Base-by-base conservation (phyloP, 2,329 filamentous ascomycete species). In the Exophiala aquamarina region DNA sequence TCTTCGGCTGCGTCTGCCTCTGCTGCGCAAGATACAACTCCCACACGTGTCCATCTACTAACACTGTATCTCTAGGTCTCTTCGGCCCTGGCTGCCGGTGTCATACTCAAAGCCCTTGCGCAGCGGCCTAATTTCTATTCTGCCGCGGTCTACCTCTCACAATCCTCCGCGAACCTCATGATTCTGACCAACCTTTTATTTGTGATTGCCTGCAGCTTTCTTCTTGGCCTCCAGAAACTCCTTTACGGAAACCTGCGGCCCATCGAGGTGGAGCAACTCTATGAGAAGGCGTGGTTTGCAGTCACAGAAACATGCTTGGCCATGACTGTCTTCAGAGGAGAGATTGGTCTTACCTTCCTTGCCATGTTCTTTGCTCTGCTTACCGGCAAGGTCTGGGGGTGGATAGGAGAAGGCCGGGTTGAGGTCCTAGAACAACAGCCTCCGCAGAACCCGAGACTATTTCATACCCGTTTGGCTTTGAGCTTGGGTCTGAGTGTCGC, bases 71-170 rank as follows among this genome's bases (percentile, higher is more conserved):
- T n/a, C 21, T 21, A 90, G 87, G 78, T 82, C 69, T 96, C 92
- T 45, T 84, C 87, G 67, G 84, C 84, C 70, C 83, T 95, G 65
- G 92, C 92, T 61, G 86, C 82, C 57, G 82, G 83, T 61, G 90
- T 95, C 50, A 78, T 96, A 51, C 71, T 95, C 49, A 93, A 91
- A 65, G 92, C 93, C 53, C 92, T 97, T 70, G 87, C 93, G 64
- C 89, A 97, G 72, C 83, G 93, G 56, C 86, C 93, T 55, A 98
- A 98, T 71, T 98, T 97, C 77, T 98, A 98, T 73, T 94, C 92
- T 44, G 91, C 93, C 58, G 93, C 90, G 72, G 93, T 98, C 39
- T 95, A 97, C 70, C 82, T 98, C 41, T 89, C 91, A 32, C 92
- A 97, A 70, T 96, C 90, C 70, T 97, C 93, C 73, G 85, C 94